These are phyloP conservation scores for Ambrosia artemisiifolia DNA, from an alignment of 129 eudicot genomes.

Conservation along the genomic window DNA sequence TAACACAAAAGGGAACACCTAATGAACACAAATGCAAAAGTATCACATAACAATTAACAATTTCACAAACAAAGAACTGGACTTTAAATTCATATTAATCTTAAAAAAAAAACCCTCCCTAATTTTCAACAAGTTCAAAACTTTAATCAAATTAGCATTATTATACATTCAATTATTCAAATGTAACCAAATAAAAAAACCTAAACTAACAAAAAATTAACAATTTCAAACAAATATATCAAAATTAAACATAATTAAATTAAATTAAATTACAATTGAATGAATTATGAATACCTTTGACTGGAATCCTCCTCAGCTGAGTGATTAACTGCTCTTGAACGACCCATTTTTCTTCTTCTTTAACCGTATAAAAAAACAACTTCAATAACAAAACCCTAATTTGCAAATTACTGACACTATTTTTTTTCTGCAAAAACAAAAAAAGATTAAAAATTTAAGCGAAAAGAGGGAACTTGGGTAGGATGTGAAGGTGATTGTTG, in stretches of 20 bases:
- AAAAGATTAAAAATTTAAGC: background rate
- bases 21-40: background rate
- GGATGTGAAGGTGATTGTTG: background rate
- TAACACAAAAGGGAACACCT: background rate
- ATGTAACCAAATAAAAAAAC: conserved; percentile 4
- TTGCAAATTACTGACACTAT: conserved; percentile 2
- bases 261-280: background rate
- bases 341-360: conserved; percentile 48
- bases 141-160: conserved; percentile 1
- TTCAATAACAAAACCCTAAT: background rate
- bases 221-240: conserved; percentile 1
- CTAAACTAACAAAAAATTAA: background rate
- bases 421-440: background rate
- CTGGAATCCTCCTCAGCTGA: conserved; percentile 58
- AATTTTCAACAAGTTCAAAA: background rate
- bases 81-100: background rate
- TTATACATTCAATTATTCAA: background rate
- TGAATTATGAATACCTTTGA: conserved; percentile 47
- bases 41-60: background rate
- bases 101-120: too few relatives aligned
- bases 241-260: background rate
- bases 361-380: too few relatives aligned
- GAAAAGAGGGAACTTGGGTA: background rate
- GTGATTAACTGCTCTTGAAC: conserved; percentile 58
- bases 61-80: background rate